phyloP scores from a whole-genome alignment of 768 basidiomycete species.

The Boletus subcaerulescens region DNA sequence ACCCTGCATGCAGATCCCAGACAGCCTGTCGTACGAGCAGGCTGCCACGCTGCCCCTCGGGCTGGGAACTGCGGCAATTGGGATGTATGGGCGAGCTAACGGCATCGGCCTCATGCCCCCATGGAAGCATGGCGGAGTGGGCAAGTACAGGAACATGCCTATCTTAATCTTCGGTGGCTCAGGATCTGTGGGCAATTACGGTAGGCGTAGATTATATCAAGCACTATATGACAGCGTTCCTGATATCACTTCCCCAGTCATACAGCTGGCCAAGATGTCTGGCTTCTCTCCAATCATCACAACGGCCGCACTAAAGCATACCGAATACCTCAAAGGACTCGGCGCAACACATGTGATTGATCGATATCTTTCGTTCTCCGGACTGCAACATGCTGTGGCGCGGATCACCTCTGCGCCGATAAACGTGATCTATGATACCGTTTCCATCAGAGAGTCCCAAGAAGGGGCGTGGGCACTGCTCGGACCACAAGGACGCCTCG shows the following conservation, averaged over 20 bases:
- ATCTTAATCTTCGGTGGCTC: constrained; percentile 49
- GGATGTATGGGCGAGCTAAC: constrained; percentile 41
- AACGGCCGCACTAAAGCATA: constrained; percentile 35
- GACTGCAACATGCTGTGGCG: constrained; percentile 34
- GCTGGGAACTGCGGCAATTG: constrained; percentile 48
- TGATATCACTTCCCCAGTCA: constrained; percentile 26
- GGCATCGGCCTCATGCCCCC: constrained; percentile 43
- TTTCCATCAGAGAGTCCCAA: constrained; percentile 40
- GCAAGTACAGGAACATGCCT: constrained; percentile 42
- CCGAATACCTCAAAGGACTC: constrained; percentile 33
- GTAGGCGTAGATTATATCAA: constrained; percentile 29
- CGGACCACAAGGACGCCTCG: constrained; percentile 36
- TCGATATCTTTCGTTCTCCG: constrained; percentile 25
- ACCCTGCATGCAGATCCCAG: constrained; percentile 40
- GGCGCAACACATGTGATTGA: constrained; percentile 37
- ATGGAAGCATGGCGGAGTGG: constrained; percentile 34
- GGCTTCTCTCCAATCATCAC: constrained; percentile 38
- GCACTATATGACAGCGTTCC: constrained; percentile 3
- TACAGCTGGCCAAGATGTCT: constrained; percentile 40
- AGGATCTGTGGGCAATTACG: constrained; percentile 49
- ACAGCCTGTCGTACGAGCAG: constrained; percentile 44
- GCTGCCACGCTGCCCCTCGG: constrained; percentile 49
- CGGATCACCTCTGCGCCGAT: constrained; percentile 36
- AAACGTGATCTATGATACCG: constrained; percentile 38
- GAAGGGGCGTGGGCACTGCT: constrained; percentile 36